Percentiles rank a stretch among this genome's conserved stretches.
Conservation (phyloP, 768 basidiomycete species). For the Phanerochaete carnosa region DNA sequence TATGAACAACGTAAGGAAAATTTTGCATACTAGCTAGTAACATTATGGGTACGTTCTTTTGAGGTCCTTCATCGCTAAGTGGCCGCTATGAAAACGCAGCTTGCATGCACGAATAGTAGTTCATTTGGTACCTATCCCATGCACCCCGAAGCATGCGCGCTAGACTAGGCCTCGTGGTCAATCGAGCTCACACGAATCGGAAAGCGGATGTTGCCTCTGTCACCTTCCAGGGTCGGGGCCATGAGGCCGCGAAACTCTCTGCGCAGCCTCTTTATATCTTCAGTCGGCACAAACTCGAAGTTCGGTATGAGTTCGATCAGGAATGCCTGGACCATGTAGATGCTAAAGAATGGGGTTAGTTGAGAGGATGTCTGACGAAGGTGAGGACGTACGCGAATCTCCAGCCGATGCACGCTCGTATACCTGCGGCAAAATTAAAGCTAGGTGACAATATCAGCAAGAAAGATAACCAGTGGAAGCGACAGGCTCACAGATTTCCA, state of each 20-base stretch:
- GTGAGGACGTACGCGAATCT: constrained; percentile 12
- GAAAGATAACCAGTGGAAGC: neutral
- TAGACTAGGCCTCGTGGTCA: neutral
- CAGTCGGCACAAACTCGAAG: constrained; percentile 45
- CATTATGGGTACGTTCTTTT: too few relatives aligned
- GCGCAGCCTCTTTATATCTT: constrained; percentile 24
- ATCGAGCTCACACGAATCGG: neutral
- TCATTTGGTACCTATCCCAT: neutral
- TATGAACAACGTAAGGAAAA: too few relatives aligned
- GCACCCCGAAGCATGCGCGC: neutral
- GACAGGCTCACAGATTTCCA: constrained; percentile 41
- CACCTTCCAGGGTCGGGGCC: constrained; percentile 33
- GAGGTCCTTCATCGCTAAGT: too few relatives aligned
- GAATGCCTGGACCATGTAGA: constrained; percentile 53
- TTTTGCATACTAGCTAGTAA: too few relatives aligned
- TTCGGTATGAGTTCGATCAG: constrained; percentile 50
- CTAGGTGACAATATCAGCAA: constrained; percentile 1
- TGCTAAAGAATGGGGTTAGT: constrained; percentile 4
- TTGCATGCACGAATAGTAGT: neutral
- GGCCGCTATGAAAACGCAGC: too few relatives aligned
- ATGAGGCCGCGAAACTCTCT: constrained; percentile 29
- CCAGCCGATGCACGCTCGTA: constrained; percentile 24
- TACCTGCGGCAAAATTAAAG: constrained; percentile 24
- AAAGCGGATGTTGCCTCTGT: constrained; percentile 2
- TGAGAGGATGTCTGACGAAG: neutral